Evolutionary conservation across 192 early-diverging fungal species (phyloP).

Genomic region (Rhizophagus sp.): DNA sequence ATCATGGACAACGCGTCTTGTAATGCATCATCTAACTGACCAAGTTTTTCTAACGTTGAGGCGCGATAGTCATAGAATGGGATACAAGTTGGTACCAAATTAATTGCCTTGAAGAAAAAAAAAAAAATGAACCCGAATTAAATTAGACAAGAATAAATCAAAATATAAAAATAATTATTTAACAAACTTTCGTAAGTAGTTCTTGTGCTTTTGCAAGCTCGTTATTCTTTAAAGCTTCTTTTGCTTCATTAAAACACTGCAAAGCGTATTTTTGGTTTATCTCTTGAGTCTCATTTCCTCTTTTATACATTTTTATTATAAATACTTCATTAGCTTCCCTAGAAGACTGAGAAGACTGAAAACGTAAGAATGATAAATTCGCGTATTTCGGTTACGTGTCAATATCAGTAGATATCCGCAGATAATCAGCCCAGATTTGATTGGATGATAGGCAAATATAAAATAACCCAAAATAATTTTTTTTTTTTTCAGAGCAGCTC

Average conservation of each 20-base stretch:
- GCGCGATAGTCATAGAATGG: constrained; percentile 32
- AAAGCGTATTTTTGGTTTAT: not conserved
- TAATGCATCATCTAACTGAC: constrained; percentile 8
- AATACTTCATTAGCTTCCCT: not conserved
- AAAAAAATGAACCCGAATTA: not conserved
- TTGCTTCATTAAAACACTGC: not conserved
- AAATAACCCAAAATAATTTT: too few species aligned
- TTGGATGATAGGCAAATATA: too few species aligned
- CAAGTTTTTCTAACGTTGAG: constrained; percentile 24
- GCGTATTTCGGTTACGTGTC: too few species aligned
- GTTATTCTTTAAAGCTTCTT: constrained; percentile 1
- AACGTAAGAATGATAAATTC: too few species aligned
- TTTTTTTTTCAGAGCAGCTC: too few species aligned
- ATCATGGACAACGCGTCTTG: constrained; percentile 28
- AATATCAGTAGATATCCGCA: too few species aligned
- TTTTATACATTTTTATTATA: not conserved
- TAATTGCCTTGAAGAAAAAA: constrained; percentile 23
- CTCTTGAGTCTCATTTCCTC: not conserved
- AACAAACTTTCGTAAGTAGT: not conserved
- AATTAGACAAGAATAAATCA: not conserved
- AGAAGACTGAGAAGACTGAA: too few species aligned
- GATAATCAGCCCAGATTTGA: too few species aligned
- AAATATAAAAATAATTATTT: not conserved
- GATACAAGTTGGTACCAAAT: constrained; percentile 15
- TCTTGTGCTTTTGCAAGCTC: not conserved